Base-by-base conservation (phyloP, 2,329 filamentous ascomycete genomes). In the Aureobasidium sp. region DNA sequence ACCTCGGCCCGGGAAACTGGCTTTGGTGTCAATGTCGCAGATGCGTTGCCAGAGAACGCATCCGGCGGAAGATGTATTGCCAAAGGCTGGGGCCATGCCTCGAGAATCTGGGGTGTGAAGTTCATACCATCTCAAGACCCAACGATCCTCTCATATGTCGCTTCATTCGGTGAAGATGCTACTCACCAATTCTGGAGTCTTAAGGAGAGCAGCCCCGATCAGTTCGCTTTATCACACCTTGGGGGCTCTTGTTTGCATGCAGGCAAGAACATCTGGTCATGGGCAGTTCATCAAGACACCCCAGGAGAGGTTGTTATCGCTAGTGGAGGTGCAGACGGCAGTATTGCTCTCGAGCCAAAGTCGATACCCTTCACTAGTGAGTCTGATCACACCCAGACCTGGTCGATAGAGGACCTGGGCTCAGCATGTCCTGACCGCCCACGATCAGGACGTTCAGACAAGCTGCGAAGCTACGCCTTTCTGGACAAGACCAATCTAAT, bases 211-310 rank as follows among this genome's bases (percentile, higher is more conserved):
- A 48, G 36, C 17, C 22, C 59, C 14, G 51, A 17, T 36, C 44
- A 49, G 44, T 64, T 74, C 51, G 73, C 67, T 6, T 71, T 91
- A 47, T 73, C 73, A 14, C 82, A 88, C 56, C 70, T 80, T 1
- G 77, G 80, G 1, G 84, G 81, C 8, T 82, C 84, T 55, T 79
- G 82, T 2, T 83, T 85, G 64, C 92, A 97, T 71, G 81, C 79
- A 37, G 94, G 94, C 7, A 99, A 97, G 74, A 91, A 97, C 70
- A 86, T 97, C 7, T 97, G 93, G 92, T 87, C 91, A 0, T 80
- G 86, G 41, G 84, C 83, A 17, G 20, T 66, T 9, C 25, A 47
- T 14, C 20, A 22, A 9, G 9, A n/a, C 39, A 20, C 11, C 15
- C 37, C 41, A 25, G 53, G 17, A n/a, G 6, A 61, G 1, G 52